Evolutionary conservation across 2,329 filamentous ascomycete species (phyloP).

Genomic region (Fusarium brachygibbosum): DNA sequence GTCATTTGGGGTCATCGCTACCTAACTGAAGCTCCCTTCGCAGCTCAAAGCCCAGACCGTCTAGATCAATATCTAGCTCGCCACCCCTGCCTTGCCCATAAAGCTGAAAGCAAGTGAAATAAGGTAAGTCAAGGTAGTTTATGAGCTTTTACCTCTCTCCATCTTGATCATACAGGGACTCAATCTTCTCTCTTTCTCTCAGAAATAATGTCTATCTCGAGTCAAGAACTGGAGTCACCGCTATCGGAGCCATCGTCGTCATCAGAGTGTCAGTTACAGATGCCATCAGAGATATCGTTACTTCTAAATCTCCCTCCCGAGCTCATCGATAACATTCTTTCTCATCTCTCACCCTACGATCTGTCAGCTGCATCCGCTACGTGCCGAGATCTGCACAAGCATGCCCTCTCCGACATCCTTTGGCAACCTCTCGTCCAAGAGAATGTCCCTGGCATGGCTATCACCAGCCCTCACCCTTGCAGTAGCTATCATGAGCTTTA

Average conservation of each 20-base stretch:
- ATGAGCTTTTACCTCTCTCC: neutral
- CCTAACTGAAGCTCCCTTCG: constrained; percentile 5
- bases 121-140: neutral
- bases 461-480: constrained; percentile 70
- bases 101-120: constrained; percentile 2
- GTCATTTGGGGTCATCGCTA: constrained; percentile 10
- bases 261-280: neutral
- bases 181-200: neutral
- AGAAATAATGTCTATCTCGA: constrained; percentile 8
- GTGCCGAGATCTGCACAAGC: constrained; percentile 71
- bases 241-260: neutral
- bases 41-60: constrained; percentile 20
- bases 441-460: constrained; percentile 69
- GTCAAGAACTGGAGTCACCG: constrained; percentile 2
- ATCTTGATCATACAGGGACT: constrained; percentile 7
- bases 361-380: constrained; percentile 71
- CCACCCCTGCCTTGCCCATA: neutral
- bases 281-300: constrained; percentile 22
- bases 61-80: constrained; percentile 19
- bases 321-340: constrained; percentile 78
- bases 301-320: constrained; percentile 77
- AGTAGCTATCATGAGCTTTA: constrained; percentile 79
- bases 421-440: constrained; percentile 80
- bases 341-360: constrained; percentile 73
- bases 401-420: constrained; percentile 74